Base-by-base conservation (phyloP, 140 eudicot species). In the Ambrosia hybrid region DNA sequence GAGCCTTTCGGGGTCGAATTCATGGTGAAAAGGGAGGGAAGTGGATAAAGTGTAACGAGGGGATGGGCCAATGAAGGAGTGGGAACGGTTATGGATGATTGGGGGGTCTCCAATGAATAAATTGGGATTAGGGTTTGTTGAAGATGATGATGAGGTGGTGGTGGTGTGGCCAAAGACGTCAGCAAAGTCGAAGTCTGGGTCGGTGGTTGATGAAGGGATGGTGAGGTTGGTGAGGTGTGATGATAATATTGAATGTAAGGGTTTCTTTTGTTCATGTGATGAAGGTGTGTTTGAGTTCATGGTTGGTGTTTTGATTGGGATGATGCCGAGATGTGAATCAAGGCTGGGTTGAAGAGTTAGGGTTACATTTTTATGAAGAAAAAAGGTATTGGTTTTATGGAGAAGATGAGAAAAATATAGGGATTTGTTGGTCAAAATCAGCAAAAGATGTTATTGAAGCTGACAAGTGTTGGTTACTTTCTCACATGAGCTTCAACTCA, bases 51-150 rank as follows among this genome's bases (percentile, higher is more conserved):
- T 82, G 82, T 76, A 84, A 13, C 98, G 83, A 9, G 98, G 98
- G 0, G 98, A 93, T 11, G 98, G 98, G 53, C 97, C 98, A 17
- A 93, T 81, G 73, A 93, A 87, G 26, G 98, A 93, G 91, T 90
- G 98, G 38, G 98, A 90, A 5, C 98, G 84, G 45, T 90, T 80
- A 78, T 93, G 96, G 36, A 89, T 89, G 26, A 92, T 74, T 64
- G 68, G 92, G 15, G 98, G 96, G 77, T 81, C 88, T 2, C 80
- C 89, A 0, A 74, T 14, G 86, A 69, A 72, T 59, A 72, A 30
- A 90, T 58, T n/a, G 84, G 67, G 21, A 88, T 73, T 39, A 13
- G 84, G 80, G 15, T 82, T 57, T 34, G 64, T 52, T 61, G 80
- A 73, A 45, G 81, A 77, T 16, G 88, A 76, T 30, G 89, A 61